Evolutionary conservation across 208 protist species (phyloP), one percentile per base, ranked within the genome.

Genomic region (Crithidia expoeki): DNA sequence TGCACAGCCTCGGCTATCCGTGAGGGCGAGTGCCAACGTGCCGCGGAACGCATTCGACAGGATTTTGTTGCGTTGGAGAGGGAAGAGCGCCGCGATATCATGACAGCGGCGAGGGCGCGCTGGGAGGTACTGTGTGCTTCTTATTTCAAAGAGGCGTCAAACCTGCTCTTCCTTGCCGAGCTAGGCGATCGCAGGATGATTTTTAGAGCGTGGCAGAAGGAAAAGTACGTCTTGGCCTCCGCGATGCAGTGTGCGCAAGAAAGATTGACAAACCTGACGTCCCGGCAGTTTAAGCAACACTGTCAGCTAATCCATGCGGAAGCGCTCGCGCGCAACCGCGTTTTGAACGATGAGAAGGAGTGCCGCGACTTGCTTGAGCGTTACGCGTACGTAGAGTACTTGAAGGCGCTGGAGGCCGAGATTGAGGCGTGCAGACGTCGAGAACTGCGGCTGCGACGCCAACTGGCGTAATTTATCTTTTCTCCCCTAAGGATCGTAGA

Each of bases 151-250:
- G 60, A 65, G 10, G 46, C 32, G 1, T 9, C 17, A 5, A 28
- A 25, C 2, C 10, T 55, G 46, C 38, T 65, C 1, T 30, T 65
- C 16, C 16, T 55, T 9, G 33, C 28, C 21, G 71, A 76, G 46
- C 12, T 70, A 12, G 16, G 40, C 16, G 49, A 32, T 16, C 71
- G 71, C 19, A 56, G 49, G 1, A 12, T 63, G 2, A 19, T 76
- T 1, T 76, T 76, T 36, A 30, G 71, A 2, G 63, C 67, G 1
- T 76, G 71, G 71, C 71, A 70, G 49, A 38, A 51, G 23, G 23
- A 40, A 36, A 49, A 68, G 32, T 27, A 33, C 32, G 7, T 21
- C 7, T 23, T 64, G 12, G 34, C 30, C 14, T 27, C 42, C 5
- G n/a, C 34, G 17, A 61, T 68, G 53, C 28, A 27, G 25, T 19